Percentiles rank a stretch among this genome's conserved stretches.
These are phyloP conservation scores for Deinandra increscens DNA, from an alignment of 129 eudicot genomes.

Conservation along the genomic window DNA sequence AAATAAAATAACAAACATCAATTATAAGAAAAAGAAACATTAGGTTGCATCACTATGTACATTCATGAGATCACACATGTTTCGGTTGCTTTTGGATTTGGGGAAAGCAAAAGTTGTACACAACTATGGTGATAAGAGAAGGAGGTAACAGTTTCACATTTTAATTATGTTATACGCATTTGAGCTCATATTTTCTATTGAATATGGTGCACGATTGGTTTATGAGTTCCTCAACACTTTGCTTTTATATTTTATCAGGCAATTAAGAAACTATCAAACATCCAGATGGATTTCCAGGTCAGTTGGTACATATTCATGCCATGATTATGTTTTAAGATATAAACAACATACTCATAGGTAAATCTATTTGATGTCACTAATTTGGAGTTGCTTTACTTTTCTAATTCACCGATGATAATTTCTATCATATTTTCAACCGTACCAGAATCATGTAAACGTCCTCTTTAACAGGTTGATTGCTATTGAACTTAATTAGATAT, in stretches of 20 bases:
- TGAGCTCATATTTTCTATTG: background rate
- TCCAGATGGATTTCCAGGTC: slow-evolving; percentile 22
- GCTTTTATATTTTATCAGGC: slow-evolving; percentile 20
- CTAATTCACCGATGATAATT: slow-evolving; percentile 43
- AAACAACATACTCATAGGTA: slow-evolving; percentile 24
- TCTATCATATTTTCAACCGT: slow-evolving; percentile 65
- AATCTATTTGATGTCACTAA: slow-evolving; percentile 8
- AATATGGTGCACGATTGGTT: background rate
- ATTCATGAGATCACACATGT: no score
- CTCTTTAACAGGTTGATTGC: slow-evolving; percentile 24
- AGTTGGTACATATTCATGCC: slow-evolving; percentile 20
- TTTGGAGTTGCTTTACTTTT: slow-evolving; percentile 17
- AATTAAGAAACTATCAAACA: slow-evolving; percentile 27
- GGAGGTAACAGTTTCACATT: slow-evolving; percentile 17
- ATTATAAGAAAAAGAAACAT: no score
- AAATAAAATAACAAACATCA: no score
- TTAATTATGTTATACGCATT: background rate
- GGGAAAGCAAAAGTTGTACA: background rate
- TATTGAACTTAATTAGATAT: slow-evolving; percentile 39
- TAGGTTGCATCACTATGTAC: no score
- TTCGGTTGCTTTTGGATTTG: background rate
- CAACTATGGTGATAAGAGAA: slow-evolving; percentile 29
- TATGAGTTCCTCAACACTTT: background rate
- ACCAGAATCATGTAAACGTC: slow-evolving; percentile 25
- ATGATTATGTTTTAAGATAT: background rate